Base-by-base conservation (phyloP, 192 early-diverging fungal species). In the Coemansia sp. region DNA sequence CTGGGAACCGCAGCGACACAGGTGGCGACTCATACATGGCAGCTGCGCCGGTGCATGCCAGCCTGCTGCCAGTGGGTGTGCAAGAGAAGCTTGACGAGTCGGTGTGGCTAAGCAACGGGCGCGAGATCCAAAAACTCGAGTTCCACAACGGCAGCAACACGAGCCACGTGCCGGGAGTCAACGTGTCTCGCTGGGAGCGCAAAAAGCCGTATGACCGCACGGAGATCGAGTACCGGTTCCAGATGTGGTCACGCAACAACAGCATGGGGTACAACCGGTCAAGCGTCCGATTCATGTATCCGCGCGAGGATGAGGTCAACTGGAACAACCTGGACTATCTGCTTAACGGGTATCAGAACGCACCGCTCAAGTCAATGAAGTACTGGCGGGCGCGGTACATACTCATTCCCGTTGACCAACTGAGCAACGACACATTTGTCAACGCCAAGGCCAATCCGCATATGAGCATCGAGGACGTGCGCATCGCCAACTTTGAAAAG, bases 321-420 rank as follows among this genome's bases (percentile, higher is more conserved):
- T 99, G 97, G 97, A 99, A 97, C 66, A 92, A 90, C 43, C 80
- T 97, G 28, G 97, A 99, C 74, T 89, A 91, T 58, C 77, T 95
- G 28, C 89, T 97, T n/a, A 84, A 91, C 20, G 95, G 95, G 34
- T 90, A 93, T 61, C 88, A 91, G 66, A 87, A 92, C 28, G 88
- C 89, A 25, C 79, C 94, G 51, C 92, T 85, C 0, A 92, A 94
- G 59, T 81, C 94, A 12, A 83, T 88, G 58, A 70, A 68, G 61
- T 99, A 91, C 75, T 96, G 93, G 92, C 81, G 95, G 9, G 86
- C 93, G 0, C 84, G 97, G 3, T 98, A 96, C 71, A 81, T 97
- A 28, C 73, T 99, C 26, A 91, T 98, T 43, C 97, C 97, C 2
- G 58, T 86, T 21, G 92, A 94, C 59, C 70, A 75, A 29, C 66